Evolutionary conservation across 768 basidiomycete species (phyloP), one percentile per base, ranked within the genome.

Genomic region (Boletellus ananiceps): DNA sequence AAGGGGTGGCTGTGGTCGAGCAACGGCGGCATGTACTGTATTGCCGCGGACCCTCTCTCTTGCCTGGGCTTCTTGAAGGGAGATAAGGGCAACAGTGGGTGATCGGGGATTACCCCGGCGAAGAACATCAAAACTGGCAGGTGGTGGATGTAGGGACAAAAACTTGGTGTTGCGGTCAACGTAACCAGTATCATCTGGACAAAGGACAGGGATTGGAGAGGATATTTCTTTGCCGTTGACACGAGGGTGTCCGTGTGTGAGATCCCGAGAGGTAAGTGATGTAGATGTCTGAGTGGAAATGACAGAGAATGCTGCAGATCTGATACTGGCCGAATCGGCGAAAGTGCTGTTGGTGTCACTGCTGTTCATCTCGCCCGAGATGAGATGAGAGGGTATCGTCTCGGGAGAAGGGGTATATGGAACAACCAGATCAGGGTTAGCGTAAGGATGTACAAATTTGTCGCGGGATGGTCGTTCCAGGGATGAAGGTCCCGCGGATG

Each of bases 31-130:
- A 40, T 73, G 68, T 16, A 63, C 64, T 4, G 77, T 76, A n/a
- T 67, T 68, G 56, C 73, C 78, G 44, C 84, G 79, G 39, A 78
- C 71, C 43, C 84, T 80, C 61, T 84, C 75, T 47, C 73, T 68
- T 12, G 82, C 86, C 57, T 87, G 80, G 3, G 88, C 88, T 69
- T 91, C 86, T 60, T 89, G 84, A 46, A 90, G 72, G 5, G 86
- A 79, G 43, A 90, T 89, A 34, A 91, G 76, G 27, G 78, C 72
- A 54, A 88, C 82, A 14, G 78, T 68, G 18, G 81, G 75, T 12
- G 77, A 68, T 8, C 67, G 59, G 50, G 53, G 73, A 45, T 82
- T 81, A 36, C 66, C 69, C 79, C 81, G 82, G 11, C 75, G 78
- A n/a, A 76, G 65, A 11, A 61, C 62, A 40, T 65, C 68, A 23